phyloP scores from a whole-genome alignment of 2,329 filamentous ascomycete species.

The Furcasterigmium furcatum region DNA sequence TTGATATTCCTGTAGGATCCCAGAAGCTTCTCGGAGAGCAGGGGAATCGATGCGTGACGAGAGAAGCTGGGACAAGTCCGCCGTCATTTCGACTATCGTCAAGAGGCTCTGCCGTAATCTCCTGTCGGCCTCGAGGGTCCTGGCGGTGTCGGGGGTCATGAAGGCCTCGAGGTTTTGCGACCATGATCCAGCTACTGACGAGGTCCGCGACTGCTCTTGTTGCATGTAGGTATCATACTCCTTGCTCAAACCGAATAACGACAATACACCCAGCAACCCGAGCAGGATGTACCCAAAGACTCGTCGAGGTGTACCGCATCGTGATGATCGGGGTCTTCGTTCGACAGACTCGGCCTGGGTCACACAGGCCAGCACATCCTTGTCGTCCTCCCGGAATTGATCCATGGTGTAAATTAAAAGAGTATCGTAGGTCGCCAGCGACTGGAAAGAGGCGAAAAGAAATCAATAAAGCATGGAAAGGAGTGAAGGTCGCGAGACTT shows the following conservation, averaged over 20 bases:
- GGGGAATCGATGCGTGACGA: conserved; percentile 6
- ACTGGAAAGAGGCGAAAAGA: neutral
- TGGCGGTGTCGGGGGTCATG: conserved; percentile 7
- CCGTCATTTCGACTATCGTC: conserved; percentile 11
- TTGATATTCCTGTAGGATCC: conserved; percentile 8
- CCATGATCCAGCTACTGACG: conserved; percentile 9
- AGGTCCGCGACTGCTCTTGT: neutral
- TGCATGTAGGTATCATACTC: conserved; percentile 6
- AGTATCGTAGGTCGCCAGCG: neutral
- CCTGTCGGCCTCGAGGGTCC: conserved; percentile 8
- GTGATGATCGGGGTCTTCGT: neutral
- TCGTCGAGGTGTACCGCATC: neutral
- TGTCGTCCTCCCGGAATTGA: neutral
- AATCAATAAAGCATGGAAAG: neutral
- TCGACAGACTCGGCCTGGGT: neutral
- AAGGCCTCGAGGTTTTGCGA: conserved; percentile 8
- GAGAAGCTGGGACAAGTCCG: conserved; percentile 8
- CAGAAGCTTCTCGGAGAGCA: conserved; percentile 7
- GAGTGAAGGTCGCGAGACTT: too few species aligned
- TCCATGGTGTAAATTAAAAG: neutral
- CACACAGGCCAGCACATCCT: neutral
- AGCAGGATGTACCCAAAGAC: conserved; percentile 2
- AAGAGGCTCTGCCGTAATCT: conserved; percentile 9
- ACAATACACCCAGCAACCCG: conserved; percentile 8
- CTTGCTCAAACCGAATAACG: conserved; percentile 8